Base-by-base conservation (phyloP, 176 grass and related monocot genomes). In the Musa beccarii region DNA sequence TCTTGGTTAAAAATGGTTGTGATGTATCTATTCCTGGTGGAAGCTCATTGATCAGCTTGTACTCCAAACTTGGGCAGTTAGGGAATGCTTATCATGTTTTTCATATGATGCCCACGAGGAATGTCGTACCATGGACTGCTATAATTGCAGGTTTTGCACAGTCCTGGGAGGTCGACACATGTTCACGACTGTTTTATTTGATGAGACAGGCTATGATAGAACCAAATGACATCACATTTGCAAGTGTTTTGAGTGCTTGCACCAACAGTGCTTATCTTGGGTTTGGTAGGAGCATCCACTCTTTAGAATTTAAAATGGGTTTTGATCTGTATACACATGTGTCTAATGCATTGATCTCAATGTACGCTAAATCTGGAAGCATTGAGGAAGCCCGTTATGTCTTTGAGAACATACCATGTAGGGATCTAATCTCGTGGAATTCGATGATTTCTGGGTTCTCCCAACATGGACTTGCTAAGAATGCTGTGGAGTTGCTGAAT, bases 191-290 rank as follows among this genome's bases (percentile, higher is more conserved):
- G 25, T 64, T 76, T 53, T 51, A 15, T 80, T 69, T 63, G 62
- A 87, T 91, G 89, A 87, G 80, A 78, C 72, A 25, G 56, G 81
- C 82, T 16, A 26, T 10, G 14, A 84, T 80, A 80, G 84, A 84
- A 72, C 89, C 82, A 67, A 91, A 91, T 85, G 89, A 87, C 1
- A 51, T 91, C 56, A 91, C 89, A 68, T 91, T 87, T 80, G 80
- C 79, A 54, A 80, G 85, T 77, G 29, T 91, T 28, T 74, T 91
- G 51, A 83, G 85, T 20, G 51, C 74, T 34, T 87, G 85, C 68
- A 90, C 82, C 9, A 80, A 54, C 26, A 69, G 86, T 0, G 82
- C 85, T 51, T 76, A 84, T 82, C 52, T 87, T 71, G 85, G 77
- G 17, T 79, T 87, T 80, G 89, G 89, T 79, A 91, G 59, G 79